Conservation (phyloP, 2,329 filamentous ascomycete genomes). For the Beauveria pseudobassiana region DNA sequence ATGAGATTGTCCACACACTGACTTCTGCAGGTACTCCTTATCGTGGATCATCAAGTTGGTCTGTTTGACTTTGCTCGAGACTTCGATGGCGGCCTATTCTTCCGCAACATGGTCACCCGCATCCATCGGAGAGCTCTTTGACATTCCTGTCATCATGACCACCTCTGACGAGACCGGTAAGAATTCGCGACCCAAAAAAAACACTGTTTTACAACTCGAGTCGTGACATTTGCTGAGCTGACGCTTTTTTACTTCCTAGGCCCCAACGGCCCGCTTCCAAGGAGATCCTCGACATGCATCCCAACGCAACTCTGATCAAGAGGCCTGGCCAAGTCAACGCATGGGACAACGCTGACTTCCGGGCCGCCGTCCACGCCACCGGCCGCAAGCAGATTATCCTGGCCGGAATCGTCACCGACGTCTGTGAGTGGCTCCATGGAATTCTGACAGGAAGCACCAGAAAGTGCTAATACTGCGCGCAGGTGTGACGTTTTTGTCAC, state of each 20-base stretch:
- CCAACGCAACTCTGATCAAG: slow-evolving; percentile 56
- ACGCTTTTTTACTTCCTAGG: slow-evolving; percentile 29
- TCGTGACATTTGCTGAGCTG: neutral
- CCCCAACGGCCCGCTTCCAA: slow-evolving; percentile 63
- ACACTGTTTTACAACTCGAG: neutral
- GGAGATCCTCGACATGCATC: slow-evolving; percentile 64
- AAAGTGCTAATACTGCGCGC: neutral
- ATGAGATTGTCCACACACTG: neutral
- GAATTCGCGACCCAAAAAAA: neutral
- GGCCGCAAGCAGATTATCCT: slow-evolving; percentile 64
- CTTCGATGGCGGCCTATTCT: slow-evolving; percentile 57
- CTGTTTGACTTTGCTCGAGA: slow-evolving; percentile 48
- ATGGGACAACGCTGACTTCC: slow-evolving; percentile 68
- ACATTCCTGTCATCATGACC: slow-evolving; percentile 62
- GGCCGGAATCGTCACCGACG: slow-evolving; percentile 66
- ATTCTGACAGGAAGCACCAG: neutral
- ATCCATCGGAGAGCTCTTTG: slow-evolving; percentile 56
- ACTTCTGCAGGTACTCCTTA: slow-evolving; percentile 14
- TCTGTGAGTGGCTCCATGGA: slow-evolving; percentile 31
- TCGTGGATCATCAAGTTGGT: slow-evolving; percentile 32
- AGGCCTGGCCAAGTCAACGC: slow-evolving; percentile 68
- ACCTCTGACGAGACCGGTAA: slow-evolving; percentile 55
- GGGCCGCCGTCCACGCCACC: slow-evolving; percentile 54
- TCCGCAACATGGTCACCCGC: slow-evolving; percentile 59
- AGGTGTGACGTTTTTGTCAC: slow-evolving; percentile 61